Evolutionary conservation across 768 basidiomycete genomes (phyloP).

Genomic region (Paxillus involutus): DNA sequence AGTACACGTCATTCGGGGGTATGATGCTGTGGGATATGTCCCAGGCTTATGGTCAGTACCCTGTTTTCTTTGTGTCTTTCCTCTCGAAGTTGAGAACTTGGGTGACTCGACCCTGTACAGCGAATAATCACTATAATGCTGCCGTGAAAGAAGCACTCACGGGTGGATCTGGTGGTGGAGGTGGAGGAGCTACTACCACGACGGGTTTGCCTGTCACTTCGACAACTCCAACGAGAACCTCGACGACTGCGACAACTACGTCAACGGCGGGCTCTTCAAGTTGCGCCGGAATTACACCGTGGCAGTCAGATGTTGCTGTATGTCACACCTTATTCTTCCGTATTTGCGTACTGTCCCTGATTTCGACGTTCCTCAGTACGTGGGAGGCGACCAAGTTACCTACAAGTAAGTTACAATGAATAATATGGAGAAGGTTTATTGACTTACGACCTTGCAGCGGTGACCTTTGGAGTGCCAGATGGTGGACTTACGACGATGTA

Average conservation of each 20-base stretch:
- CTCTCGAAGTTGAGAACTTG: neutral
- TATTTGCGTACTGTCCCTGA: neutral
- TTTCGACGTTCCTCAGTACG: conserved; percentile 34
- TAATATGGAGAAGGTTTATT: neutral
- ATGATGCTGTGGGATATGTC: conserved; percentile 47
- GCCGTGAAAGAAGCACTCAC: conserved; percentile 57
- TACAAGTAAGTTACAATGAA: conserved; percentile 35
- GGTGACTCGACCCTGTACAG: conserved; percentile 23
- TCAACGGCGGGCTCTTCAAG: conserved; percentile 21
- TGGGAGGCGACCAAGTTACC: conserved; percentile 42
- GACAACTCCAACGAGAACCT: conserved; percentile 18
- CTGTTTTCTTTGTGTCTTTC: neutral
- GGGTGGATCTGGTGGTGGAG: conserved; percentile 36
- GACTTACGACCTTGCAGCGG: conserved; percentile 31
- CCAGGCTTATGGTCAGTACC: conserved; percentile 40
- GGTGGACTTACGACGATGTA: conserved; percentile 46
- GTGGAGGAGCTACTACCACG: neutral
- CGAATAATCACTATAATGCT: conserved; percentile 58
- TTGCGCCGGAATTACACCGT: conserved; percentile 46
- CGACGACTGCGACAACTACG: conserved; percentile 6
- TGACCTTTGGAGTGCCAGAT: conserved; percentile 49
- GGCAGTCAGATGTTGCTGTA: conserved; percentile 42
- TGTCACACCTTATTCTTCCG: conserved; percentile 8
- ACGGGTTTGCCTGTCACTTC: conserved; percentile 15
- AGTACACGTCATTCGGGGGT: conserved; percentile 48